phyloP scores from a whole-genome alignment of 495 filamentous ascomycete genomes.

The Podospora anserina region DNA sequence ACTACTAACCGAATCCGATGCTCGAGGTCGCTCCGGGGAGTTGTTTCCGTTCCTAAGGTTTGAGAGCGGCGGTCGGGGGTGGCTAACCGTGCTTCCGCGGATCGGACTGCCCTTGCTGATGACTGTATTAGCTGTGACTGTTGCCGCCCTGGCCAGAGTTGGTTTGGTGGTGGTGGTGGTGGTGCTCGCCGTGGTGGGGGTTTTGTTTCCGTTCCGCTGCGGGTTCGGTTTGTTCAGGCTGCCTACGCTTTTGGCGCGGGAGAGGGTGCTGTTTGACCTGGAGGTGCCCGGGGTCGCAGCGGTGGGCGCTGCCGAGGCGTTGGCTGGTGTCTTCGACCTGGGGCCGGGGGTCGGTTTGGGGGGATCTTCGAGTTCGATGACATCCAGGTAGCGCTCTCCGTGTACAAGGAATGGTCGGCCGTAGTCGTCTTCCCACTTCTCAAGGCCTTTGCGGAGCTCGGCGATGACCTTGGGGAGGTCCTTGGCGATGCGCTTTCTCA shows the following conservation, averaged over 20 bases:
- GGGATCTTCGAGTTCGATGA: constrained; percentile 60
- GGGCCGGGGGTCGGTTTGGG: constrained; percentile 58
- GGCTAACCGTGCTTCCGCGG: constrained; percentile 62
- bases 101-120: constrained; percentile 57
- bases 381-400: constrained; percentile 82
- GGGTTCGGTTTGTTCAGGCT: constrained; percentile 39
- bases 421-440: constrained; percentile 90
- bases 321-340: constrained; percentile 76
- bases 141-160: constrained; percentile 23
- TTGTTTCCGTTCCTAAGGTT: constrained; percentile 79
- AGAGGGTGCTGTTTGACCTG: constrained; percentile 40
- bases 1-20: constrained; percentile 38
- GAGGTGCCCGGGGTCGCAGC: constrained; percentile 33
- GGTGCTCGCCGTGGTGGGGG: constrained; percentile 50
- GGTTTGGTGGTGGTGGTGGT: constrained; percentile 24
- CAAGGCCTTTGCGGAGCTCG: constrained; percentile 77
- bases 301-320: constrained; percentile 42
- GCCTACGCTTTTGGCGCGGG: constrained; percentile 38
- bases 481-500: constrained; percentile 93
- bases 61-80: constrained; percentile 63
- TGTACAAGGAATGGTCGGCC: constrained; percentile 89
- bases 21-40: constrained; percentile 67
- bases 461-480: constrained; percentile 87
- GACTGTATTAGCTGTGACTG: constrained; percentile 22
- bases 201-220: constrained; percentile 56